These are phyloP conservation scores for Cetraspora pellucida DNA, from an alignment of 192 early-diverging fungal species.

Conservation along the genomic window DNA sequence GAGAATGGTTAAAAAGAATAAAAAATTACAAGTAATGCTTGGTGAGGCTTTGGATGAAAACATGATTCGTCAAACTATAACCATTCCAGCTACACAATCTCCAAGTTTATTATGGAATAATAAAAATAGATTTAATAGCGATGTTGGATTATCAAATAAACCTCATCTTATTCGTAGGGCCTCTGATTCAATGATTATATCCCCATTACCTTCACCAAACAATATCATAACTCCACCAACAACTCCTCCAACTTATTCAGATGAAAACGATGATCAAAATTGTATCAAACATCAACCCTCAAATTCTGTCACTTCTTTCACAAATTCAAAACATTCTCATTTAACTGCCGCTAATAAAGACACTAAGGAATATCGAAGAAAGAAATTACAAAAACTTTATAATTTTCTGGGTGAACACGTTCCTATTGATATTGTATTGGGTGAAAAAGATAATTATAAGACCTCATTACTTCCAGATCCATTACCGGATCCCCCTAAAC, in stretches of 20 bases:
- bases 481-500: not conserved
- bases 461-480: not conserved
- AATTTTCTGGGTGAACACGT: constrained; percentile 48
- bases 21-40: constrained; percentile 40
- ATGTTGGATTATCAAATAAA: not conserved
- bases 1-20: constrained; percentile 43
- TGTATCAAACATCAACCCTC: not conserved
- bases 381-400: constrained; percentile 49
- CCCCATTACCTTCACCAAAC: not conserved
- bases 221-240: not conserved
- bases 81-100: constrained; percentile 30
- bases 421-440: constrained; percentile 35
- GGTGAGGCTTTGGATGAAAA: constrained; percentile 44
- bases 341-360: constrained; percentile 22
- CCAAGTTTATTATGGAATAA: not conserved
- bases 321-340: not conserved
- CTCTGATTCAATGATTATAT: constrained; percentile 30
- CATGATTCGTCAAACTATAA: constrained; percentile 38
- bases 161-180: constrained; percentile 10
- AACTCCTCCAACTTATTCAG: not conserved
- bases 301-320: not conserved
- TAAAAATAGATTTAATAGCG: not conserved
- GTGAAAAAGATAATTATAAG: not conserved
- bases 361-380: constrained; percentile 30
- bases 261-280: not conserved